Evolutionary conservation across 805 yeast species (phyloP).

Genomic region (Trichomonascus vanleenenianus): DNA sequence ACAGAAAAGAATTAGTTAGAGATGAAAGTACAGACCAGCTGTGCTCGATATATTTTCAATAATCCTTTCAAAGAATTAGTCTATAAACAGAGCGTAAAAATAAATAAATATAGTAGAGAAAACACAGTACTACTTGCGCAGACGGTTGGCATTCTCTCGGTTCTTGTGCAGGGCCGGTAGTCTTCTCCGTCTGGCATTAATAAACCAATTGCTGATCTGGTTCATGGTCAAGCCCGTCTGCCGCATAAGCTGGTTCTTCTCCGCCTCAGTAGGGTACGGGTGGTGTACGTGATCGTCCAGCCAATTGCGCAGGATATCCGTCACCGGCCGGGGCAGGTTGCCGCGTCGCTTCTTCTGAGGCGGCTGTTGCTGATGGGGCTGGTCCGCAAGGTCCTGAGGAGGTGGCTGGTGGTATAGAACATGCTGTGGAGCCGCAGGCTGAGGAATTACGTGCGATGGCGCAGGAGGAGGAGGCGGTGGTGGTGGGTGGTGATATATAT

Average conservation of each 20-base stretch:
- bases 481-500: not conserved
- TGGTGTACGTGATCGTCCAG: constrained; percentile 63
- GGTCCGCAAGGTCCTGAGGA: constrained; percentile 3
- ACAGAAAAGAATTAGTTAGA: too few relatives aligned
- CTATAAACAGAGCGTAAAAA: not conserved
- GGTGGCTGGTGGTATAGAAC: constrained; percentile 6
- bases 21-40: too few relatives aligned
- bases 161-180: constrained; percentile 31
- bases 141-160: not conserved
- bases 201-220: constrained; percentile 82
- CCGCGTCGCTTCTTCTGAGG: constrained; percentile 40
- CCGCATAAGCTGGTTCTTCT: constrained; percentile 59
- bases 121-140: too few relatives aligned
- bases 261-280: constrained; percentile 79
- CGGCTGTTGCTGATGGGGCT: constrained; percentile 3
- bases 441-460: constrained; percentile 1
- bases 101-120: too few relatives aligned
- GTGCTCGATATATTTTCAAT: too few relatives aligned
- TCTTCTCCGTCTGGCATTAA: constrained; percentile 75
- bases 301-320: constrained; percentile 67
- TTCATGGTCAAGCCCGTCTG: constrained; percentile 73
- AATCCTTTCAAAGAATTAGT: too few relatives aligned
- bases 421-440: constrained; percentile 2
- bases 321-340: constrained; percentile 72
- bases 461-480: constrained; percentile 3